Conservation (phyloP, 805 yeast genomes). For the Ogataea naganishii region DNA sequence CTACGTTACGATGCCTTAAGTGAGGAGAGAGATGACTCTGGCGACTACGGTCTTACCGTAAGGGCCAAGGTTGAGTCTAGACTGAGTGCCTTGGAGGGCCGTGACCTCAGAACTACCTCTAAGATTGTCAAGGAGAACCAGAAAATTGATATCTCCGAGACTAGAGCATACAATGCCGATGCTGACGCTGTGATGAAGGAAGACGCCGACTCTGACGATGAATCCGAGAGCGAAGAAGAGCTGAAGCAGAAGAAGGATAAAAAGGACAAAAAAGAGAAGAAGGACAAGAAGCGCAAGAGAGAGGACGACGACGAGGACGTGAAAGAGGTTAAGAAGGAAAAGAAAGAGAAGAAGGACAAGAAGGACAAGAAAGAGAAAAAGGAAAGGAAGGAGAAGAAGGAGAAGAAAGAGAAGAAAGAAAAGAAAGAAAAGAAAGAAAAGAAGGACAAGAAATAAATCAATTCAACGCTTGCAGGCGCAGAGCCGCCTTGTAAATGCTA, state of each 20-base stretch:
- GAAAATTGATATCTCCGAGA: conserved; percentile 79
- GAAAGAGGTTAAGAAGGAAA: conserved; percentile 13
- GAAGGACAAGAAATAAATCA: conserved; percentile 16
- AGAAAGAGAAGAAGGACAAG: conserved; percentile 23
- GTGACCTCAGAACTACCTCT: conserved; percentile 87
- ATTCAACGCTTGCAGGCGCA: no score
- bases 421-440: conserved; percentile 14
- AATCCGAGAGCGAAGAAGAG: conserved; percentile 23
- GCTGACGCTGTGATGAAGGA: conserved; percentile 62
- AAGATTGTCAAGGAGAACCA: conserved; percentile 74
- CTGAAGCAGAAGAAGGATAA: conserved; percentile 17
- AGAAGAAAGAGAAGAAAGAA: conserved; percentile 14
- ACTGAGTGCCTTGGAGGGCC: conserved; percentile 91
- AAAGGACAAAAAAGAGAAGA: conserved; percentile 14
- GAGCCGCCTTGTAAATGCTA: no score
- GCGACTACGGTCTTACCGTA: conserved; percentile 85
- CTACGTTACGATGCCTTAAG: conserved; percentile 94
- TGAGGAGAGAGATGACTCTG: conserved; percentile 94
- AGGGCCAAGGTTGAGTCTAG: conserved; percentile 93
- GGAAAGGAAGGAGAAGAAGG: conserved; percentile 16
- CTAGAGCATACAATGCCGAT: conserved; percentile 87
- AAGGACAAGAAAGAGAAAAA: conserved; percentile 23
- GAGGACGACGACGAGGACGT: conserved; percentile 12
- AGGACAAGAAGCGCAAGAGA: conserved; percentile 14
- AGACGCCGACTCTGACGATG: conserved; percentile 18